Percentiles rank a stretch among this genome's conserved stretches.
Evolutionary conservation across 2,329 filamentous ascomycete species (phyloP).

Genomic region (Raffaelea arxii): DNA sequence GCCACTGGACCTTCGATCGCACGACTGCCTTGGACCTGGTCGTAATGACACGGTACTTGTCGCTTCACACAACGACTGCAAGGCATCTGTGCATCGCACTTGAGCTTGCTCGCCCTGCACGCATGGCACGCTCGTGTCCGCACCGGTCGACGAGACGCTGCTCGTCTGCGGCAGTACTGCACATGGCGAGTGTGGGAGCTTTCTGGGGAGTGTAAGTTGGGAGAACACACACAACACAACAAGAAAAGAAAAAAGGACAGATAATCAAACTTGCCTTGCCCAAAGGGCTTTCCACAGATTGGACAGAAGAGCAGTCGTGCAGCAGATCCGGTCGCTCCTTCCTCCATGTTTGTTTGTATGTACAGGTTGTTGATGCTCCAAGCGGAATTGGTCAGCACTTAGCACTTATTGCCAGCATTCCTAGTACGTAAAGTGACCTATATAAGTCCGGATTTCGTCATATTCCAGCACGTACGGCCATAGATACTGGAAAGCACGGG

Average conservation of each 20-base stretch:
- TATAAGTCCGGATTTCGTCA: not conserved
- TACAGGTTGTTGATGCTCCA: too few relatives aligned
- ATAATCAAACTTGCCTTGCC: not conserved
- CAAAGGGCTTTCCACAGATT: constrained; percentile 3
- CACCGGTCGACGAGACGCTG: constrained; percentile 1
- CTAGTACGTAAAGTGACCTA: too few relatives aligned
- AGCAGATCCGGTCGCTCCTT: too few relatives aligned
- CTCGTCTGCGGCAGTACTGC: constrained; percentile 8
- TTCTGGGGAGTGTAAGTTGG: constrained; percentile 2
- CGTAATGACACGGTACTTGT: constrained; percentile 7
- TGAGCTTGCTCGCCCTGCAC: constrained; percentile 9
- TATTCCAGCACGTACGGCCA: not conserved
- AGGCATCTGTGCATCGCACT: constrained; percentile 10
- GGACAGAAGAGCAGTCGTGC: not conserved
- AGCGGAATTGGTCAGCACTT: too few relatives aligned
- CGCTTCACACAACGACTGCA: constrained; percentile 9
- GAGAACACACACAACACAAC: not conserved
- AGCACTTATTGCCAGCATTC: too few relatives aligned
- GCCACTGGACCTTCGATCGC: too few relatives aligned
- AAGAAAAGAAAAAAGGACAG: too few relatives aligned
- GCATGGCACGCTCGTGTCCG: constrained; percentile 8
- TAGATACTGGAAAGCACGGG: constrained; percentile 4
- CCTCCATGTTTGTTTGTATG: too few relatives aligned
- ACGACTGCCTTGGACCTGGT: not conserved
- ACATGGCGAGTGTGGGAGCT: constrained; percentile 9